Conservation (phyloP, 2,329 filamentous ascomycete species). For the Venturia oleaginea region DNA sequence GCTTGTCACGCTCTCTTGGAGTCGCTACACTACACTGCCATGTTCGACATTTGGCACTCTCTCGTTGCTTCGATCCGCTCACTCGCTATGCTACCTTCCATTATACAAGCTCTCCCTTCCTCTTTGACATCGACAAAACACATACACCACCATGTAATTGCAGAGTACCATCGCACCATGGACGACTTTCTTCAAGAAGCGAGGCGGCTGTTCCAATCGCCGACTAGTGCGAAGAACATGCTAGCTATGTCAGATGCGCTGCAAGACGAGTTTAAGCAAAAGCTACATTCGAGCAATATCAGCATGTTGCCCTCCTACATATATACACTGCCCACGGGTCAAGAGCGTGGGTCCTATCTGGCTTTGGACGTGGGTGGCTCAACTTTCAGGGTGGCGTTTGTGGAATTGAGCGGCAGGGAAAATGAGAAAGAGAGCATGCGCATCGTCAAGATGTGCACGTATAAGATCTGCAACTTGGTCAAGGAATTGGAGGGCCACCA, state of each 20-base stretch:
- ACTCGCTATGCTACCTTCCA: conserved; percentile 29
- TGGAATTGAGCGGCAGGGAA: conserved; percentile 44
- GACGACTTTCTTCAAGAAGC: conserved; percentile 38
- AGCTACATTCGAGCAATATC: conserved; percentile 46
- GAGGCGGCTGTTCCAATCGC: conserved; percentile 34
- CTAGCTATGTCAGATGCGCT: conserved; percentile 36
- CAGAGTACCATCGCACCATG: conserved; percentile 36
- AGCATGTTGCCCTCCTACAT: conserved; percentile 60
- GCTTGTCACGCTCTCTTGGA: neutral
- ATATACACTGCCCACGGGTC: conserved; percentile 49
- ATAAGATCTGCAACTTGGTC: conserved; percentile 47
- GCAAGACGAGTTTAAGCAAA: conserved; percentile 44
- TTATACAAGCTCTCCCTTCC: conserved; percentile 23
- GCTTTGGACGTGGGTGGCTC: conserved; percentile 59
- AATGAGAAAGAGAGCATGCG: conserved; percentile 37
- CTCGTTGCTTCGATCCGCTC: conserved; percentile 29
- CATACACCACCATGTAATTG: conserved; percentile 30
- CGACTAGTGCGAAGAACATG: conserved; percentile 32
- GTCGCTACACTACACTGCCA: conserved; percentile 13
- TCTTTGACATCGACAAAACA: conserved; percentile 25
- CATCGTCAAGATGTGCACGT: conserved; percentile 46
- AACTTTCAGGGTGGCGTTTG: conserved; percentile 53
- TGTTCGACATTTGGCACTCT: conserved; percentile 32
- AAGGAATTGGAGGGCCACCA: conserved; percentile 44
- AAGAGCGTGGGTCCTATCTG: conserved; percentile 51